These are phyloP conservation scores for Barnettozyma siamensis DNA, from an alignment of 805 yeast genomes.

Conservation along the genomic window DNA sequence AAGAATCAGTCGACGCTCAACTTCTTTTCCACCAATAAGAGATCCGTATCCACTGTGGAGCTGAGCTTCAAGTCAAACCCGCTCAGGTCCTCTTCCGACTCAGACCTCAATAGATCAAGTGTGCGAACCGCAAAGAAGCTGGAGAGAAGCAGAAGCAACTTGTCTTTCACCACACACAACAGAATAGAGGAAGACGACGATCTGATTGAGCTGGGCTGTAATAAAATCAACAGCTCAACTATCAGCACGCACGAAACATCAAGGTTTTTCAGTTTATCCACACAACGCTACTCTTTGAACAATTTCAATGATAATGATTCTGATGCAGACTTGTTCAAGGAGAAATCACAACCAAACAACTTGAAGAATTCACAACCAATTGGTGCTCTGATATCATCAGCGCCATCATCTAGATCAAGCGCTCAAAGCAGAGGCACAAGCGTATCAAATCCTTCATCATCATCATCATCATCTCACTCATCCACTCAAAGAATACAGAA, in stretches of 20 bases:
- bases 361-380: slow-evolving; percentile 14
- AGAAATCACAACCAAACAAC: slow-evolving; percentile 5
- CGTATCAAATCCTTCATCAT: background rate
- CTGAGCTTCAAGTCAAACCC: slow-evolving; percentile 1
- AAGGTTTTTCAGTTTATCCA: background rate
- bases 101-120: background rate
- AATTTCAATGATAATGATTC: slow-evolving; percentile 4
- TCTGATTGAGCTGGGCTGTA: background rate
- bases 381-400: slow-evolving; percentile 3
- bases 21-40: slow-evolving; percentile 2
- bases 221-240: background rate
- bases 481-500: background rate
- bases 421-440: background rate
- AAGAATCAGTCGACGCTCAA: slow-evolving; percentile 9
- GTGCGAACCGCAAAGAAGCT: background rate
- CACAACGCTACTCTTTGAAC: background rate
- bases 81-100: background rate
- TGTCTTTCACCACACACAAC: background rate
- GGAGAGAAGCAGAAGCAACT: slow-evolving; percentile 2
- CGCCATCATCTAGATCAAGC: background rate
- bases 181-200: background rate
- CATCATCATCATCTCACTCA: background rate
- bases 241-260: background rate
- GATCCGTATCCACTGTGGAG: background rate
- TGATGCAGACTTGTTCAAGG: slow-evolving; percentile 4